Evolutionary conservation across 768 basidiomycete species (phyloP).

Genomic region (Suillus placidus): DNA sequence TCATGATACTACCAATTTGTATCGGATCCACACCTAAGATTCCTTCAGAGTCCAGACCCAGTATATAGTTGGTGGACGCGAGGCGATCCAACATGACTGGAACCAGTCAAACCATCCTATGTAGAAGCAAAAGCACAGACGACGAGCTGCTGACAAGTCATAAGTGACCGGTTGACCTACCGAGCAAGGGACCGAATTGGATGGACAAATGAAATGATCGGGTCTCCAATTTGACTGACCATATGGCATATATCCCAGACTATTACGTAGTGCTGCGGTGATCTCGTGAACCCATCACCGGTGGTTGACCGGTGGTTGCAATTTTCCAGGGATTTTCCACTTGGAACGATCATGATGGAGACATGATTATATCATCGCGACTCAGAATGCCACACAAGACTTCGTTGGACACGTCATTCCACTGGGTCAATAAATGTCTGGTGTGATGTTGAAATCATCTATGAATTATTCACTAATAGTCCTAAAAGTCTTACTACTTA

Average conservation of each 20-base stretch:
- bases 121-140: background rate
- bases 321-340: background rate
- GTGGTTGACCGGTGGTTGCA: no score
- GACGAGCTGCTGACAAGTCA: background rate
- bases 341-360: background rate
- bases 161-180: background rate
- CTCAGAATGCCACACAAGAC: background rate
- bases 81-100: background rate
- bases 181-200: background rate
- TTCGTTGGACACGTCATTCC: background rate
- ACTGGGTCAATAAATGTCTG: background rate
- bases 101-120: background rate
- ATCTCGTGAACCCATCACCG: background rate
- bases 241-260: background rate
- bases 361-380: background rate
- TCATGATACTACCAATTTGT: background rate
- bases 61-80: background rate
- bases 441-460: background rate
- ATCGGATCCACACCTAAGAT: no score
- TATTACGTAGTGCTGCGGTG: background rate
- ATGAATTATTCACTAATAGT: background rate
- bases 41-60: background rate
- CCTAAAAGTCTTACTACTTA: background rate
- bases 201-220: background rate
- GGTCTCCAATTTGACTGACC: background rate